phyloP scores from a whole-genome alignment of 805 yeast genomes.

The Starmerella stigmatis region DNA sequence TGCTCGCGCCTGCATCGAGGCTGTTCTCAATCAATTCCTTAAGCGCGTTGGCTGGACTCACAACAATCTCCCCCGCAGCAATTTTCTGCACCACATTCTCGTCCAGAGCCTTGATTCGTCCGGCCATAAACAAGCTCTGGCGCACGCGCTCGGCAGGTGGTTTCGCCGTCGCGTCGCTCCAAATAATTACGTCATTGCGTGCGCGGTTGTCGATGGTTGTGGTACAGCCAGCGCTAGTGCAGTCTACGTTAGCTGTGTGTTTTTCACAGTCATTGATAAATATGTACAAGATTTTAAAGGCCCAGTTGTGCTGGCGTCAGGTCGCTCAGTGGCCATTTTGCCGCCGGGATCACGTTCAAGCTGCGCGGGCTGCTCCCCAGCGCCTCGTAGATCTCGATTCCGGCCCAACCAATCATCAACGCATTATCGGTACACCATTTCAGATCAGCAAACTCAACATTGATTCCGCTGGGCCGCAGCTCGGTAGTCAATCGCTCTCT shows the following conservation, averaged over 20 bases:
- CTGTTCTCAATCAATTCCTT: constrained; percentile 90
- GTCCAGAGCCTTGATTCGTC: constrained; percentile 37
- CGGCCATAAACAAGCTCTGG: constrained; percentile 6
- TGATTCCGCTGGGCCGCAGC: constrained; percentile 12
- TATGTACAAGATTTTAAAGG: neutral
- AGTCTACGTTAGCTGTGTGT: too few species aligned
- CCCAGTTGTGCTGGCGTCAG: constrained; percentile 21
- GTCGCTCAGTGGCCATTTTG: constrained; percentile 73
- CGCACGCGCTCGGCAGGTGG: too few species aligned
- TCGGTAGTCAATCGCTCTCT: constrained; percentile 24
- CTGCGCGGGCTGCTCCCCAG: neutral
- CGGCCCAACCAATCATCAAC: constrained; percentile 96
- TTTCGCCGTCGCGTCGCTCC: too few species aligned
- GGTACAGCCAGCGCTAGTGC: too few species aligned
- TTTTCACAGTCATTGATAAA: too few species aligned
- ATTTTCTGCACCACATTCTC: constrained; percentile 70
- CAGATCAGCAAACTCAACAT: constrained; percentile 56
- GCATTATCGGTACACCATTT: constrained; percentile 87
- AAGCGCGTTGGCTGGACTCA: constrained; percentile 87
- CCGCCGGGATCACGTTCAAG: constrained; percentile 48
- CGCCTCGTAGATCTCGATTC: constrained; percentile 71
- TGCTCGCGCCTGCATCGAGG: constrained; percentile 70
- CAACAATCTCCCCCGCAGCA: constrained; percentile 94
- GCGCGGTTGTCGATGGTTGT: too few species aligned
- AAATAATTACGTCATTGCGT: too few species aligned